phyloP scores from a whole-genome alignment of 306 rosid genomes.

The Senna siamea region DNA sequence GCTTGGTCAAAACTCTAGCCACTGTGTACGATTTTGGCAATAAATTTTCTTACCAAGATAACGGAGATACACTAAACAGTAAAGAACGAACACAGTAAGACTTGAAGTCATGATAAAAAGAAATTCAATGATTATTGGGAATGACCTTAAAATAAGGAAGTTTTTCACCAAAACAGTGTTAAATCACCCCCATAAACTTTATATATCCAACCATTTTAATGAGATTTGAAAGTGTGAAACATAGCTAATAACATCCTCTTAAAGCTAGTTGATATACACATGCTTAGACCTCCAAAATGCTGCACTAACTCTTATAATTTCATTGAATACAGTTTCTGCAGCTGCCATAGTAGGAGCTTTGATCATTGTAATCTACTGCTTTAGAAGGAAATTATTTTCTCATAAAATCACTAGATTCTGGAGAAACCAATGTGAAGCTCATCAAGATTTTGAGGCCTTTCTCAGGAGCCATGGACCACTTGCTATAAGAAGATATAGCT shows the following conservation, averaged over 20 bases:
- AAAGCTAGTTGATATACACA: too few relatives aligned
- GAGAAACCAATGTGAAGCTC: too few relatives aligned
- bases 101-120: background rate
- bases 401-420: background rate
- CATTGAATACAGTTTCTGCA: background rate
- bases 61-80: too few relatives aligned
- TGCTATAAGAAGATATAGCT: constrained; percentile 30
- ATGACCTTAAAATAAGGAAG: too few relatives aligned
- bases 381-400: background rate
- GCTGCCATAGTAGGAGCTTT: background rate
- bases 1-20: background rate
- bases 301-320: background rate
- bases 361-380: background rate
- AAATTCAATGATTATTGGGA: too few relatives aligned
- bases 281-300: too few relatives aligned
- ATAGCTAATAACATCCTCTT: too few relatives aligned
- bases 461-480: constrained; percentile 11
- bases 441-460: constrained; percentile 4
- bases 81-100: too few relatives aligned
- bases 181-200: too few relatives aligned
- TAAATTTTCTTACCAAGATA: background rate
- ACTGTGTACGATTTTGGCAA: background rate
- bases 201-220: too few relatives aligned
- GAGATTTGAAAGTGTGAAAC: too few relatives aligned
- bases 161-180: too few relatives aligned